A percentile compares a stretch with the other conserved stretches of the same genome.
phyloP scores from a whole-genome alignment of 2,329 filamentous ascomycete species.

The Pseudogymnoascus sp. region DNA sequence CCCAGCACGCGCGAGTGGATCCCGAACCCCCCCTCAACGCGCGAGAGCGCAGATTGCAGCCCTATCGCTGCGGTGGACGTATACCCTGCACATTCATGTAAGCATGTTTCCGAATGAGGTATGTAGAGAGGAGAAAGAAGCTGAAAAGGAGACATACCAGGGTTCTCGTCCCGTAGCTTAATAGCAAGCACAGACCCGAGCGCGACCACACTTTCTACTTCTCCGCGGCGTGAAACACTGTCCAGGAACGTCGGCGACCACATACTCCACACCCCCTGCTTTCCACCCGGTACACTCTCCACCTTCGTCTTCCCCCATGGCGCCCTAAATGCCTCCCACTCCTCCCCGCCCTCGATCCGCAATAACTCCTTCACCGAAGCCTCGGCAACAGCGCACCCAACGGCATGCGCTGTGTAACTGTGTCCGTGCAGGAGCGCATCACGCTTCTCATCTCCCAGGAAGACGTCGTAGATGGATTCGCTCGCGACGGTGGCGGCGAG shows the following conservation, averaged over 20 bases:
- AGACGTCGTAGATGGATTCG: constrained; percentile 64
- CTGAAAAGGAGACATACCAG: constrained; percentile 20
- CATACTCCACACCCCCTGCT: constrained; percentile 53
- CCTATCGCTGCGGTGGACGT: constrained; percentile 31
- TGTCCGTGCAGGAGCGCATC: constrained; percentile 78
- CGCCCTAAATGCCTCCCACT: constrained; percentile 49
- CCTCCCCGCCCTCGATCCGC: constrained; percentile 46
- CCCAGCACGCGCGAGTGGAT: constrained; percentile 49
- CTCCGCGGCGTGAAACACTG: constrained; percentile 46
- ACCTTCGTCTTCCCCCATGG: constrained; percentile 35
- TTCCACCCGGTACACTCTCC: not conserved
- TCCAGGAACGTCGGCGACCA: constrained; percentile 59
- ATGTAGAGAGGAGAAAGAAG: not conserved
- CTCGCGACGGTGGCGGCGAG: constrained; percentile 71
- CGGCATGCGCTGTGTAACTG: constrained; percentile 77
- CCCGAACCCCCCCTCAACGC: constrained; percentile 28
- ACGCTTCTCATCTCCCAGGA: constrained; percentile 64
- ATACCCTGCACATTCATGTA: constrained; percentile 17
- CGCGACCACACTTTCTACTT: constrained; percentile 61
- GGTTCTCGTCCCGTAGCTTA: constrained; percentile 36
- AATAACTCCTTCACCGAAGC: constrained; percentile 55
- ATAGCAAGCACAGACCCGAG: constrained; percentile 71
- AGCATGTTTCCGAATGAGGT: not conserved
- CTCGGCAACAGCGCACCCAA: constrained; percentile 74
- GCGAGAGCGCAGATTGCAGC: constrained; percentile 34